Evolutionary conservation across 225 moss, liverwort and hornwort species (phyloP).

Genomic region (Takakia lepidozioides): DNA sequence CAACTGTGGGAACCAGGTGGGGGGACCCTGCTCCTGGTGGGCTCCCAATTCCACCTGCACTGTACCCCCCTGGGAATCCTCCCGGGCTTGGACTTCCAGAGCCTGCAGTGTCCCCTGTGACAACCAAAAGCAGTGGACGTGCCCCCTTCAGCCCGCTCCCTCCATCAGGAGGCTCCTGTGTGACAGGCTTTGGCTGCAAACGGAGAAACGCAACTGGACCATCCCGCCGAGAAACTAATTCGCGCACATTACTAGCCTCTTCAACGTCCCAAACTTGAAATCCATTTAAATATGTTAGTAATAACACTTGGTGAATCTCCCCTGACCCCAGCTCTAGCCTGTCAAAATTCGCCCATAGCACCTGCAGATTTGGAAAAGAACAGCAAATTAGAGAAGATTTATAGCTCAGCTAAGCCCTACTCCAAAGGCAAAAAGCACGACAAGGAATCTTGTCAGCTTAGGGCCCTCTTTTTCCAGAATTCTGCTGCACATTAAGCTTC

Average conservation of each 20-base stretch:
- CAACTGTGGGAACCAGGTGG: conserved; percentile 71
- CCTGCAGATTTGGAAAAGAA: conserved; percentile 30
- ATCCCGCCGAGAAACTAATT: conserved; percentile 87
- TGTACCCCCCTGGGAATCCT: conserved; percentile 55
- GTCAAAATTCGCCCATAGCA: conserved; percentile 96
- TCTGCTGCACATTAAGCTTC: too few species aligned
- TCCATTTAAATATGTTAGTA: conserved; percentile 81
- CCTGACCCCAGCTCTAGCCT: conserved; percentile 77
- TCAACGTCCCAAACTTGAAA: conserved; percentile 99
- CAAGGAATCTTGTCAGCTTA: too few species aligned
- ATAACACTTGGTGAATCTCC: conserved; percentile 71
- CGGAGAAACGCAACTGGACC: conserved; percentile 88
- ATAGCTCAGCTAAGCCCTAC: too few species aligned
- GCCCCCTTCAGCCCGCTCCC: conserved; percentile 44
- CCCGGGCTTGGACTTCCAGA: conserved; percentile 55
- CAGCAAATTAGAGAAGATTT: too few species aligned
- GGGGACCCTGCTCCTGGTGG: conserved; percentile 26
- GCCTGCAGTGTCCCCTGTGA: conserved; percentile 62
- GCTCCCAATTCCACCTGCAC: conserved; percentile 36
- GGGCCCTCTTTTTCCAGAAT: too few species aligned
- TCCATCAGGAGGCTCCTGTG: conserved; percentile 42
- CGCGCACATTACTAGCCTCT: conserved; percentile 85
- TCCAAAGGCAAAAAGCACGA: too few species aligned
- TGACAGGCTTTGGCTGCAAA: conserved; percentile 64
- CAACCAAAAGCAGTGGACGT: conserved; percentile 73